Conservation (phyloP, 2,329 filamentous ascomycete species). For the Fusarium udum region DNA sequence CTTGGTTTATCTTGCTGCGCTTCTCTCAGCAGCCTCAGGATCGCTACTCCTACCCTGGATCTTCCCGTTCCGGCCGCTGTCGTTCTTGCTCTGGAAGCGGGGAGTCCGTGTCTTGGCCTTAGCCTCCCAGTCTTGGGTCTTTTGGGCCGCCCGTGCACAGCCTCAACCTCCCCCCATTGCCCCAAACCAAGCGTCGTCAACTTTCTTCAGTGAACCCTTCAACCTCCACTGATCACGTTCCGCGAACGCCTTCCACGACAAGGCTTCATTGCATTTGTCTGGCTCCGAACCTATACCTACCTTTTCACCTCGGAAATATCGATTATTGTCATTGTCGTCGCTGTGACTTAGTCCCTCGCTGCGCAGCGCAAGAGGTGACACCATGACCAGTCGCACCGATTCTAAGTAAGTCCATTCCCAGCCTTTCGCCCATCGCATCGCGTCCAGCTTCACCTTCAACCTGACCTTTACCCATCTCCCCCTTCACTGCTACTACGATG, state of each 20-base stretch:
- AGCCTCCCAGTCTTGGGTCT: slow-evolving; percentile 24
- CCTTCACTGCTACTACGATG: not conserved
- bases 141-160: slow-evolving; percentile 46
- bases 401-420: slow-evolving; percentile 46
- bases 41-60: slow-evolving; percentile 6
- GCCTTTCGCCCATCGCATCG: slow-evolving; percentile 21
- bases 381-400: slow-evolving; percentile 50
- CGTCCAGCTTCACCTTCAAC: not conserved
- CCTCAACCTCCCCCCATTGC: slow-evolving; percentile 43
- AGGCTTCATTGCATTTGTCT: slow-evolving; percentile 30
- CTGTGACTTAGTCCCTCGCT: slow-evolving; percentile 42
- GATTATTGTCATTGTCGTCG: slow-evolving; percentile 30
- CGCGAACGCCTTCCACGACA: slow-evolving; percentile 25
- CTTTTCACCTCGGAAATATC: slow-evolving; percentile 11
- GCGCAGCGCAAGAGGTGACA: slow-evolving; percentile 43
- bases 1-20: not conserved
- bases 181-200: slow-evolving; percentile 41
- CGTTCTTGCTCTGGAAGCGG: slow-evolving; percentile 43
- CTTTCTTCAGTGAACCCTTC: slow-evolving; percentile 40
- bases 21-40: not conserved
- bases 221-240: slow-evolving; percentile 21
- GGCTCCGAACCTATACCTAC: slow-evolving; percentile 14
- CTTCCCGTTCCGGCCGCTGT: slow-evolving; percentile 42
- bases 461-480: not conserved
- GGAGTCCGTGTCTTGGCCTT: slow-evolving; percentile 35